Evolutionary conservation across 1,139 yeast species (phyloP).

Genomic region (Magnusiomyces fungicola): DNA sequence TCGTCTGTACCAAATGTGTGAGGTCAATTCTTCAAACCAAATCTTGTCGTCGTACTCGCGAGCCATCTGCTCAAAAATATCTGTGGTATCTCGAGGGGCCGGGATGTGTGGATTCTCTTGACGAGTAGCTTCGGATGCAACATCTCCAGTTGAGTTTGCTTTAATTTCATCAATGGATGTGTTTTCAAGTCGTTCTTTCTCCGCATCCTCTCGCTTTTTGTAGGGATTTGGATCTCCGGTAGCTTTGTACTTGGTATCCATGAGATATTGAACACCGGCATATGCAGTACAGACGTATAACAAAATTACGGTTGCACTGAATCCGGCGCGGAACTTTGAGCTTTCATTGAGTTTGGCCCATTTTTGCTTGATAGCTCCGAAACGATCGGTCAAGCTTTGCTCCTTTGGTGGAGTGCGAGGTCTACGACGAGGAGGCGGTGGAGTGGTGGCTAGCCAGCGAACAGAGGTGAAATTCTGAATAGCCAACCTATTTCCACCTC

Average conservation of each 20-base stretch:
- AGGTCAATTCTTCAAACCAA: slow-evolving; percentile 76
- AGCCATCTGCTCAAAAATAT: slow-evolving; percentile 73
- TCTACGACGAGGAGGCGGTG: slow-evolving; percentile 3
- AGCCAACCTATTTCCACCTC: background rate
- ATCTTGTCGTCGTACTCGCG: slow-evolving; percentile 74
- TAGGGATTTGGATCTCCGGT: slow-evolving; percentile 33
- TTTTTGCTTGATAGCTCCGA: slow-evolving; percentile 9
- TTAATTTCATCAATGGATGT: slow-evolving; percentile 12
- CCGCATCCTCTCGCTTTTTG: slow-evolving; percentile 20
- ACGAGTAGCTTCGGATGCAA: background rate
- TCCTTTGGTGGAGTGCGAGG: slow-evolving; percentile 10
- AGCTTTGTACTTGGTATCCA: slow-evolving; percentile 33
- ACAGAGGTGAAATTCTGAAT: background rate
- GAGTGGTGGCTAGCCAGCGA: background rate
- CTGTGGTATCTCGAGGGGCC: slow-evolving; percentile 75
- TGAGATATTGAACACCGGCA: slow-evolving; percentile 29
- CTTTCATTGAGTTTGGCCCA: slow-evolving; percentile 20
- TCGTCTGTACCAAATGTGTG: slow-evolving; percentile 76
- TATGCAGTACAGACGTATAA: slow-evolving; percentile 26
- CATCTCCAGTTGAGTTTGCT: slow-evolving; percentile 2
- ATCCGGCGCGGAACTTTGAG: slow-evolving; percentile 17
- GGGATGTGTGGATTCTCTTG: slow-evolving; percentile 26
- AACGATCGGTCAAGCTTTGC: slow-evolving; percentile 1
- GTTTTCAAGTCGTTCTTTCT: slow-evolving; percentile 16
- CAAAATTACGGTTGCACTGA: slow-evolving; percentile 20